A percentile compares a stretch with the other conserved stretches of the same genome.
Evolutionary conservation across 805 yeast genomes (phyloP).

Genomic region (Lipomyces japonicus): DNA sequence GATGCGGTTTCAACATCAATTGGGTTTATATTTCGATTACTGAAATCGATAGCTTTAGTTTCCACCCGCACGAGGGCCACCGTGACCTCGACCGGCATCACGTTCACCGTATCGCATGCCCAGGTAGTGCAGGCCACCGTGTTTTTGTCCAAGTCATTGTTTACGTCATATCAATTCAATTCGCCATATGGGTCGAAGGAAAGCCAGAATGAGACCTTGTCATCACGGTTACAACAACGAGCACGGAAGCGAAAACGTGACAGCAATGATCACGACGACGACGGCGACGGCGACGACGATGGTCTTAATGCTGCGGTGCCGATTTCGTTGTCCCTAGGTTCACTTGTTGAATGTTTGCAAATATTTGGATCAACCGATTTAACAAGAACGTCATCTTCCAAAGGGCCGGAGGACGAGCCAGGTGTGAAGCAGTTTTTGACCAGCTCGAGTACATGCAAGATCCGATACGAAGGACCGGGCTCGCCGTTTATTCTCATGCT

Average conservation of each 20-base stretch:
- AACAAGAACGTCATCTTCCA: background rate
- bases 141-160: slow-evolving; percentile 15
- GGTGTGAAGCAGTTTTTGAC: slow-evolving; percentile 2
- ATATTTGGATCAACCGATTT: slow-evolving; percentile 14
- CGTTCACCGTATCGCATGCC: slow-evolving; percentile 17
- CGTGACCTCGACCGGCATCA: slow-evolving; percentile 16
- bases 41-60: slow-evolving; percentile 15
- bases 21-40: slow-evolving; percentile 19
- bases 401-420: background rate
- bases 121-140: slow-evolving; percentile 20
- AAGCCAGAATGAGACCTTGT: background rate
- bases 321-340: slow-evolving; percentile 14
- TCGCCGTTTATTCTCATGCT: slow-evolving; percentile 25
- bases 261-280: background rate
- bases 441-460: slow-evolving; percentile 20
- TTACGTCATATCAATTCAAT: slow-evolving; percentile 14
- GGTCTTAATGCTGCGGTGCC: slow-evolving; percentile 3
- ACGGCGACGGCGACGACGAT: slow-evolving; percentile 5
- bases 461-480: slow-evolving; percentile 15
- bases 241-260: background rate
- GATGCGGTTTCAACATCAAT: slow-evolving; percentile 26
- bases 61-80: slow-evolving; percentile 17
- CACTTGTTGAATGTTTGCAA: slow-evolving; percentile 25
- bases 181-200: slow-evolving; percentile 2
- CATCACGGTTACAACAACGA: background rate